phyloP scores from a whole-genome alignment of 2,329 filamentous ascomycete genomes.

The Pyricularia sp. region DNA sequence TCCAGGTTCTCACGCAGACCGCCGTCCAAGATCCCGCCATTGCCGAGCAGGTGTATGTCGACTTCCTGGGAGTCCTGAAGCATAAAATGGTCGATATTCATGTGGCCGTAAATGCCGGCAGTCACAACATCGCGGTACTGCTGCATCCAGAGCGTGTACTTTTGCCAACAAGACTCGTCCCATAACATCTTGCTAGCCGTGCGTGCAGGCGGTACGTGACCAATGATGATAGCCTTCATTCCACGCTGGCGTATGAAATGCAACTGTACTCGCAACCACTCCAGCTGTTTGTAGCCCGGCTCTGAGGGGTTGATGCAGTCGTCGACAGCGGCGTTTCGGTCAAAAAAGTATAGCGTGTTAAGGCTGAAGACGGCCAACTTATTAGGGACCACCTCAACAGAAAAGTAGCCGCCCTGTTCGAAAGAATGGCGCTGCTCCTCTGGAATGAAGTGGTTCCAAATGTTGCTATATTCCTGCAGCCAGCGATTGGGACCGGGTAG shows the following conservation, averaged over 20 bases:
- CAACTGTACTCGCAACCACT: conserved; percentile 87
- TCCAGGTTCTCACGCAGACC: conserved; percentile 18
- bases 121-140: conserved; percentile 87
- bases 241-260: conserved; percentile 67
- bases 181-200: conserved; percentile 75
- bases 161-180: conserved; percentile 98
- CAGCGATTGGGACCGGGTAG: conserved; percentile 73
- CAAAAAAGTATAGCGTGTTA: conserved; percentile 94
- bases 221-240: conserved; percentile 90
- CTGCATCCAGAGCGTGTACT: conserved; percentile 80
- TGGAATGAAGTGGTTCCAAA: conserved; percentile 83
- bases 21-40: conserved; percentile 16
- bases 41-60: conserved; percentile 20
- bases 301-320: conserved; percentile 69
- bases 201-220: conserved; percentile 84
- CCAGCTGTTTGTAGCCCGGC: conserved; percentile 87
- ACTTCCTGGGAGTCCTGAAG: conserved; percentile 75
- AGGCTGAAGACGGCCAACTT: conserved; percentile 82
- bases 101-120: conserved; percentile 74
- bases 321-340: conserved; percentile 84
- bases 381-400: conserved; percentile 77
- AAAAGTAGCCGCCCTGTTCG: conserved; percentile 87
- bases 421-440: conserved; percentile 87
- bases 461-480: conserved; percentile 60
- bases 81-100: conserved; percentile 98